These are phyloP conservation scores for Nannochloris sp. DNA, from an alignment of 139 green algal species.

Conservation along the genomic window DNA sequence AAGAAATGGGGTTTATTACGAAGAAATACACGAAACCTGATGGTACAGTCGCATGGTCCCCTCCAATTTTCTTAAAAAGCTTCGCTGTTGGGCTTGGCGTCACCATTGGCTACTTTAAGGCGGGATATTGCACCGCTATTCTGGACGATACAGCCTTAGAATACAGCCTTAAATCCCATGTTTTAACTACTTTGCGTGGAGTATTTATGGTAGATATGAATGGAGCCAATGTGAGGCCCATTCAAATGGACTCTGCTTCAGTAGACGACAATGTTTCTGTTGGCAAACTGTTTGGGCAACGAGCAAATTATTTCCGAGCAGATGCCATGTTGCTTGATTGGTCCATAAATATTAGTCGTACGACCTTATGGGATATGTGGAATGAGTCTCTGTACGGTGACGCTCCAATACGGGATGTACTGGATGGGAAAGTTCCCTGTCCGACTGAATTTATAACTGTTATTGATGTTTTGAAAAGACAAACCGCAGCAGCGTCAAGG, in stretches of 20 bases:
- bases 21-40: background rate
- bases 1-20: constrained; percentile 1
- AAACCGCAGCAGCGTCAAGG: background rate
- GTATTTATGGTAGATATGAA: constrained; percentile 8
- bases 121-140: background rate
- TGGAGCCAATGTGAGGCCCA: background rate
- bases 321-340: constrained; percentile 8
- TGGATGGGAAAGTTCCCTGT: background rate
- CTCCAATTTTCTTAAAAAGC: constrained; percentile 5
- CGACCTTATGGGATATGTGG: background rate
- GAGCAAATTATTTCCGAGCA: constrained; percentile 6
- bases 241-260: background rate
- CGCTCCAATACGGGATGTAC: background rate
- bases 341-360: background rate
- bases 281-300: background rate
- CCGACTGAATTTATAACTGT: constrained; percentile 2
- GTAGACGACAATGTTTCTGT: constrained; percentile 1
- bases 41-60: constrained; percentile 4
- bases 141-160: constrained; percentile 4
- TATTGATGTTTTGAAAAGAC: constrained; percentile 4
- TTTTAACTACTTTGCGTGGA: background rate
- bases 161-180: background rate
- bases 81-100: background rate
- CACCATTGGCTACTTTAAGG: background rate
- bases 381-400: constrained; percentile 1